A percentile compares a stretch with the other conserved stretches of the same genome.
These are phyloP conservation scores for Plasmodium cynomolgi DNA, from an alignment of 169 alveolate species.

Conservation along the genomic window DNA sequence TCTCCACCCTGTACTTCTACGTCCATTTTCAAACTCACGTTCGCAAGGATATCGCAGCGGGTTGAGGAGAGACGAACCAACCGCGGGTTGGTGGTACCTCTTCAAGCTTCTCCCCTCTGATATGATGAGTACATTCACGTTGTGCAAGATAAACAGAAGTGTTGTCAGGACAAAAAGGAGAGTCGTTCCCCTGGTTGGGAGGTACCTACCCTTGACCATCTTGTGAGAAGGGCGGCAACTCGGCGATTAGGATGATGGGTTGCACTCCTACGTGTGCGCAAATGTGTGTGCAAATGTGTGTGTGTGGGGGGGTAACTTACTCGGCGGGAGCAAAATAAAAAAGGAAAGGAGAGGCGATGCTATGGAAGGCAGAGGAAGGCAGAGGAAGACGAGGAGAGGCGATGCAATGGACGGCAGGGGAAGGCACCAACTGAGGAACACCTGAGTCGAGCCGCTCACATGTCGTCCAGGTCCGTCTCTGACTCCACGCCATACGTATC, in stretches of 20 bases:
- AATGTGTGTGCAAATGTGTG: no score
- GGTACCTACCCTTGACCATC: not conserved
- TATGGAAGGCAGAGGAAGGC: not conserved
- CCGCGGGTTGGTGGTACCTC: not conserved
- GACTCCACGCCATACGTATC: slow-evolving; percentile 70
- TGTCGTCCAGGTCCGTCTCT: slow-evolving; percentile 25
- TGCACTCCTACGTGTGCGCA: not conserved
- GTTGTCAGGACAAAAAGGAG: not conserved
- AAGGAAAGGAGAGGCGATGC: no score
- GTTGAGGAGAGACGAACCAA: not conserved
- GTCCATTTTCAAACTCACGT: not conserved
- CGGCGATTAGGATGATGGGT: not conserved
- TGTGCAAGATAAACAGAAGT: not conserved
- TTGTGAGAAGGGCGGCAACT: not conserved
- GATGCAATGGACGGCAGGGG: not conserved
- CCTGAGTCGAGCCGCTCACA: not conserved
- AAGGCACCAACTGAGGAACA: not conserved
- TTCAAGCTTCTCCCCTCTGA: not conserved
- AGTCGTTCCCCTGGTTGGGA: not conserved
- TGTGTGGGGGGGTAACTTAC: no score
- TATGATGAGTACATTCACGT: not conserved
- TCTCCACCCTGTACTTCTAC: not conserved
- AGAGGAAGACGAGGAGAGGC: not conserved
- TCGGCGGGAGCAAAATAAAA: no score
- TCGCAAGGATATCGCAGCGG: not conserved